phyloP scores from a whole-genome alignment of 1,284 basidiomycete species.

The Cryptococcus amylolentus region DNA sequence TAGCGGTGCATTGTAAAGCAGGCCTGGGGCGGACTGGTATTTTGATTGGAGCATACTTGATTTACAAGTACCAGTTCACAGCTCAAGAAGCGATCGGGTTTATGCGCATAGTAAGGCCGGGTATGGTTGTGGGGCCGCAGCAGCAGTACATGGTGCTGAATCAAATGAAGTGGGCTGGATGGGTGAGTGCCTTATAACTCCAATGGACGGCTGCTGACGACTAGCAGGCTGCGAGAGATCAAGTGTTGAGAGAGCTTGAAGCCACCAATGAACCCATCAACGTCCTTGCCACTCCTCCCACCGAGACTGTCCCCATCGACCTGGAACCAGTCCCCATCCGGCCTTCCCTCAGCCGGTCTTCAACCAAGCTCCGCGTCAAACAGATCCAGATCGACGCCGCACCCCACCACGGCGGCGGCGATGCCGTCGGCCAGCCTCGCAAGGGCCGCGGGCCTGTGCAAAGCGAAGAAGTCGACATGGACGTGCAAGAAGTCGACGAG shows the following conservation, averaged over 20 bases:
- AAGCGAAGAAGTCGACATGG: background rate
- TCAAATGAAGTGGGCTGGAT: conserved; percentile 88
- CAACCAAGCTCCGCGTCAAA: background rate
- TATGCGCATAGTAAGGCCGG: conserved; percentile 93
- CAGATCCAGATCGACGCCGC: background rate
- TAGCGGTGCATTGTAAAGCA: conserved; percentile 74
- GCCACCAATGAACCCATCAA: conserved; percentile 58
- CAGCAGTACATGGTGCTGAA: conserved; percentile 95
- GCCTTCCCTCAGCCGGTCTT: background rate
- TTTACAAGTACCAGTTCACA: conserved; percentile 99
- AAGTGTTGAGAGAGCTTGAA: conserved; percentile 69
- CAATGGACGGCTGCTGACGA: conserved; percentile 49
- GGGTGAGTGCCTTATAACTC: conserved; percentile 64
- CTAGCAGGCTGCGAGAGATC: conserved; percentile 49
- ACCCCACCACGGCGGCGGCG: conserved; percentile 23
- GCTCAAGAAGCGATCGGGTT: conserved; percentile 95
- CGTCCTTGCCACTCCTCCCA: conserved; percentile 40
- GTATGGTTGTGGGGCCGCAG: conserved; percentile 78
- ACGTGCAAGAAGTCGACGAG: background rate
- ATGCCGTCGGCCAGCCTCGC: conserved; percentile 42
- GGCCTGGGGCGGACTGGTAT: conserved; percentile 61
- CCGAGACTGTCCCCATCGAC: conserved; percentile 11
- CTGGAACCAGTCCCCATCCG: too few species aligned
- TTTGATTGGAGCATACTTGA: conserved; percentile 93
- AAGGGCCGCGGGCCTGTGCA: conserved; percentile 19